Percentiles rank a stretch among this genome's conserved stretches.
These are phyloP conservation scores for Ogataea nonfermentans DNA, from an alignment of 805 yeast species.

Conservation along the genomic window DNA sequence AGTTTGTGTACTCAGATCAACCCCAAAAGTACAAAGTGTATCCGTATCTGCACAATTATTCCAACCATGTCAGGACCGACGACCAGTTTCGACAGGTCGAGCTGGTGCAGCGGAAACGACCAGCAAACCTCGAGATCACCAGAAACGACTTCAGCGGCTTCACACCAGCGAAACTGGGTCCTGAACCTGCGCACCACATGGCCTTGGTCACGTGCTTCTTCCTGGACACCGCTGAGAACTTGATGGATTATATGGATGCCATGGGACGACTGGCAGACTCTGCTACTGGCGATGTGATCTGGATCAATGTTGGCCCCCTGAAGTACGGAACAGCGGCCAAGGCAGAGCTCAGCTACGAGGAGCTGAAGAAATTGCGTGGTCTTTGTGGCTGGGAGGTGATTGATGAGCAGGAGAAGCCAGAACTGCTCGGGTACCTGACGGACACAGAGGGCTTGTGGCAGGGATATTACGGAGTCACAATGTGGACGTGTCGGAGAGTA, in stretches of 20 bases:
- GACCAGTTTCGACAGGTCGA: slow-evolving; percentile 51
- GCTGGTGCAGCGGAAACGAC: slow-evolving; percentile 34
- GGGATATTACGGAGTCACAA: slow-evolving; percentile 68
- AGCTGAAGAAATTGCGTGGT: slow-evolving; percentile 51
- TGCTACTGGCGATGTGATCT: slow-evolving; percentile 43
- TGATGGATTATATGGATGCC: slow-evolving; percentile 69
- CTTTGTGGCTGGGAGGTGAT: slow-evolving; percentile 63
- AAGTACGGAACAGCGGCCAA: slow-evolving; percentile 86
- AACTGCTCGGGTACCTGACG: slow-evolving; percentile 62
- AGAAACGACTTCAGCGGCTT: slow-evolving; percentile 68
- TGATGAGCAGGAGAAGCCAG: slow-evolving; percentile 33
- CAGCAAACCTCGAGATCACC: slow-evolving; percentile 45
- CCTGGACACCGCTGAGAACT: slow-evolving; percentile 88
- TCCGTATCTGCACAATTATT: slow-evolving; percentile 65
- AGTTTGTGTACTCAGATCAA: slow-evolving; percentile 45
- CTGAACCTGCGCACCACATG: slow-evolving; percentile 38
- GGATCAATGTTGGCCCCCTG: slow-evolving; percentile 93
- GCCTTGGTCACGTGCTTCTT: slow-evolving; percentile 72
- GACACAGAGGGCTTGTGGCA: slow-evolving; percentile 69
- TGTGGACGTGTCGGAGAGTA: slow-evolving; percentile 44
- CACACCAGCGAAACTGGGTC: slow-evolving; percentile 27
- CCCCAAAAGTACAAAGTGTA: slow-evolving; percentile 27
- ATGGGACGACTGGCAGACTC: slow-evolving; percentile 44
- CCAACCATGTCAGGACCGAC: slow-evolving; percentile 51
- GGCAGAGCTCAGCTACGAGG: slow-evolving; percentile 73